phyloP scores from a whole-genome alignment of 2,329 filamentous ascomycete species.

The Stachybotrys echinatus region DNA sequence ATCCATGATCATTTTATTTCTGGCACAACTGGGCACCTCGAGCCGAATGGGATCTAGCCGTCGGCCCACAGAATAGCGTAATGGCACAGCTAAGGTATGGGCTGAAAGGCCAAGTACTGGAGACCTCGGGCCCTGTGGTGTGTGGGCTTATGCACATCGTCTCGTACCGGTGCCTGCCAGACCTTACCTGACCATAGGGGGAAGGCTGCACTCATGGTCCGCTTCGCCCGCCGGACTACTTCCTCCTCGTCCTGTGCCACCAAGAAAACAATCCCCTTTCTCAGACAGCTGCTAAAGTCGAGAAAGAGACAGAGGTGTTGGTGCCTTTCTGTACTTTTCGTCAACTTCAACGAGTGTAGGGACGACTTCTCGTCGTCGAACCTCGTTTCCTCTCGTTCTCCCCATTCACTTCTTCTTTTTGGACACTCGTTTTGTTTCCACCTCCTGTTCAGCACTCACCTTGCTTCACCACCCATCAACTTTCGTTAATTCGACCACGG shows the following conservation, averaged over 20 bases:
- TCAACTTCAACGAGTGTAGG: slow-evolving; percentile 6
- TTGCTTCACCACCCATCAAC: slow-evolving; percentile 5
- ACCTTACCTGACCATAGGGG: neutral
- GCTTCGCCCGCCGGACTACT: slow-evolving; percentile 9
- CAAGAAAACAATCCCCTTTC: slow-evolving; percentile 25
- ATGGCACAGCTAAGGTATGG: neutral
- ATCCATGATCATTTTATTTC: no score
- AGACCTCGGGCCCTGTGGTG: neutral
- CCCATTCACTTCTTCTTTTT: slow-evolving; percentile 8
- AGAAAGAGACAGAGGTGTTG: neutral
- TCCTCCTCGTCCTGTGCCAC: slow-evolving; percentile 11
- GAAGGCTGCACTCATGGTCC: slow-evolving; percentile 7
- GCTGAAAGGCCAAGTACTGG: neutral
- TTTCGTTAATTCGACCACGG: neutral
- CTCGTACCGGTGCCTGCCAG: neutral
- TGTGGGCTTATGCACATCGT: neutral
- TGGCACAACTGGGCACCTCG: neutral
- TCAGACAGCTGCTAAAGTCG: slow-evolving; percentile 7
- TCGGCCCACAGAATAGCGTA: neutral
- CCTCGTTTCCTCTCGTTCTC: slow-evolving; percentile 9
- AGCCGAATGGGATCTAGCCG: neutral
- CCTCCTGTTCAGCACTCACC: slow-evolving; percentile 8
- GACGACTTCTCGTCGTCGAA: slow-evolving; percentile 13
- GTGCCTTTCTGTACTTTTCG: neutral
- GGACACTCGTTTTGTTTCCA: slow-evolving; percentile 18